These are phyloP conservation scores for Ricinus communis DNA, from an alignment of 345 rosid species.

Conservation along the genomic window DNA sequence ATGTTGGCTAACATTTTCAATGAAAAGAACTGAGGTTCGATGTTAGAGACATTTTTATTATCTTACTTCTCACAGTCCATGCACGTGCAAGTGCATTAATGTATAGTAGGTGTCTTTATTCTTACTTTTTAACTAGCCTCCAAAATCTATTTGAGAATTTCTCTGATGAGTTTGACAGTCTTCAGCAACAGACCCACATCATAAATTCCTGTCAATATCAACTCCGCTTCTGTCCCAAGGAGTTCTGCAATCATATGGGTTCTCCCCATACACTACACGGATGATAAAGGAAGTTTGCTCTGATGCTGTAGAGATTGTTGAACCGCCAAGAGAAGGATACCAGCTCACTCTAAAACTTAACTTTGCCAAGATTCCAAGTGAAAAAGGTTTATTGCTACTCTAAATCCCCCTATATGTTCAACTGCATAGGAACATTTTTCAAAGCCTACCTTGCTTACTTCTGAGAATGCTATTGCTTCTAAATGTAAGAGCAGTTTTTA, in stretches of 20 bases:
- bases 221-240: constrained; percentile 62
- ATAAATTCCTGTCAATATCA: constrained; percentile 52
- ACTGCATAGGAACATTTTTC: neutral
- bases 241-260: constrained; percentile 33
- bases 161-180: constrained; percentile 41
- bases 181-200: constrained; percentile 52
- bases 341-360: constrained; percentile 70
- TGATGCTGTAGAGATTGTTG: constrained; percentile 63
- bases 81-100: neutral
- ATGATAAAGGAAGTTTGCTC: constrained; percentile 46
- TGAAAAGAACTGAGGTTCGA: neutral
- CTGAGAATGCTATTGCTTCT: neutral
- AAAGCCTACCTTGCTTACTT: neutral
- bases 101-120: neutral
- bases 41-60: neutral
- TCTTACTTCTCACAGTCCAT: neutral
- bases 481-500: neutral
- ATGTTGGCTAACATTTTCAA: neutral
- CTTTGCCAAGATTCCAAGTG: constrained; percentile 54
- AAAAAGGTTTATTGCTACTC: constrained; percentile 52
- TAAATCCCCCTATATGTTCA: neutral
- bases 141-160: neutral
- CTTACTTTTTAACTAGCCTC: neutral
- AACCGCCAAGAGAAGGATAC: constrained; percentile 78
- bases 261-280: constrained; percentile 43